phyloP scores from a whole-genome alignment of 1,284 basidiomycete genomes.

The Boletus smithii region DNA sequence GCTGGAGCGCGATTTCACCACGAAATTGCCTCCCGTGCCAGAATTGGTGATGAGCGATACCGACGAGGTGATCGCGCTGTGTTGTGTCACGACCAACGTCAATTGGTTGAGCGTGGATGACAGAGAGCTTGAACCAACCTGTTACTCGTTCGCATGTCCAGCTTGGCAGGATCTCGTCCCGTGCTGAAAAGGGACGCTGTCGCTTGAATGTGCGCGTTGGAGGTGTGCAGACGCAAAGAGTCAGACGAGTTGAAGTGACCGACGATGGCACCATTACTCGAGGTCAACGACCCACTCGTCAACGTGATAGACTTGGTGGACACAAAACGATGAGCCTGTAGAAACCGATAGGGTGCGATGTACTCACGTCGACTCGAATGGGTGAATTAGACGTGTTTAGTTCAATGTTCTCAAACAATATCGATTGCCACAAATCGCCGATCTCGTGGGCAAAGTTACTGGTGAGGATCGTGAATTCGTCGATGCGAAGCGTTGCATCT shows the following conservation, averaged over 20 bases:
- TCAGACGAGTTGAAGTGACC: conserved; percentile 41
- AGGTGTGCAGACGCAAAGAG: conserved; percentile 35
- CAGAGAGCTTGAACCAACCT: conserved; percentile 29
- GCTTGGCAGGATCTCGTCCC: conserved; percentile 13
- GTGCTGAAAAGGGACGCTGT: conserved; percentile 31
- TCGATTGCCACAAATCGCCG: conserved; percentile 26
- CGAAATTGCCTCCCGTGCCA: conserved; percentile 28
- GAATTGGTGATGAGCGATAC: conserved; percentile 14
- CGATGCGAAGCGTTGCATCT: conserved; percentile 23
- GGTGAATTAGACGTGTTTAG: conserved; percentile 26
- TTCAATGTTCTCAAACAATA: conserved; percentile 32
- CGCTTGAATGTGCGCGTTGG: conserved; percentile 38
- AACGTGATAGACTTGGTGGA: conserved; percentile 35
- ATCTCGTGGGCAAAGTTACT: conserved; percentile 30
- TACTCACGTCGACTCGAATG: conserved; percentile 33
- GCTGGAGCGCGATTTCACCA: conserved; percentile 31
- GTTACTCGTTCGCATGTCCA: conserved; percentile 39
- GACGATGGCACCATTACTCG: conserved; percentile 37
- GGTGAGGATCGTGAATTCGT: conserved; percentile 32
- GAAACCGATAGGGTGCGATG: neutral
- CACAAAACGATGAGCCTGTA: neutral
- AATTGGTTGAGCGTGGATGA: neutral
- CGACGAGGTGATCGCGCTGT: conserved; percentile 17
- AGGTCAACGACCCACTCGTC: conserved; percentile 27
- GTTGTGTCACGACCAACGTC: neutral